These are phyloP conservation scores for carrot (Daucus carota) DNA, from an alignment of 129 eudicot genomes.

Conservation along the genomic window DH1_v3.0 NC_030381.2:49343501-49344000, in stretches of 20 bases:
- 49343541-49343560: constrained; percentile 22
- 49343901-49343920: constrained; percentile 21
- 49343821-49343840: constrained; percentile 27
- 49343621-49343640: constrained; percentile 4
- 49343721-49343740: constrained; percentile 20
- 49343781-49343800: constrained; percentile 27
- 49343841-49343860: constrained; percentile 18
- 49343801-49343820: constrained; percentile 34
- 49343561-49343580: constrained; percentile 7
- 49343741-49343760: constrained; percentile 15
- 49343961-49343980: background rate
- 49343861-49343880: constrained; percentile 20
- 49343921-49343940: constrained; percentile 10
- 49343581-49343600: background rate
- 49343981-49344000: constrained; percentile 6
- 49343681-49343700: constrained; percentile 12
- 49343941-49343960: constrained; percentile 1
- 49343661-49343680: constrained; percentile 20
- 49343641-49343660: constrained; percentile 19
- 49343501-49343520: constrained; percentile 21
- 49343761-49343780: constrained; percentile 14
- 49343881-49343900: constrained; percentile 29
- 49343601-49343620: constrained; percentile 2
- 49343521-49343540: constrained; percentile 36
- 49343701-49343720: background rate